phyloP scores from a whole-genome alignment of 176 grass and related monocot genomes.

The Saccharum officinarum region DNA sequence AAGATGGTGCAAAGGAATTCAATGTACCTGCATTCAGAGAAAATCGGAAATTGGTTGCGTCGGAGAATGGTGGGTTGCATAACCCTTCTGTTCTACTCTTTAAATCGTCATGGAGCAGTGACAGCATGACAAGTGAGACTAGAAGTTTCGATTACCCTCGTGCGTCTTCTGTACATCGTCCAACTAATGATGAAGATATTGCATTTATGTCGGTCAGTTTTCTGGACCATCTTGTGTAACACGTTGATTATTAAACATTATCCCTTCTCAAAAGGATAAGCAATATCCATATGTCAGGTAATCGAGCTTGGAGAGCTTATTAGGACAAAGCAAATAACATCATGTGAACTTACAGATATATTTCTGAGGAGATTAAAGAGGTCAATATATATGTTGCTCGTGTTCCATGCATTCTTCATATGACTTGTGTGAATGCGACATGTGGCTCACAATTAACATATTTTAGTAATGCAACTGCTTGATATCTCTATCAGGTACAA shows the following conservation, averaged over 20 bases:
- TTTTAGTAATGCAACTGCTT: slow-evolving; percentile 32
- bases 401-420: slow-evolving; percentile 16
- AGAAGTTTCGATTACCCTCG: slow-evolving; percentile 58
- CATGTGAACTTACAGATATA: slow-evolving; percentile 72
- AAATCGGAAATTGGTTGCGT: slow-evolving; percentile 68
- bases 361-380: slow-evolving; percentile 87
- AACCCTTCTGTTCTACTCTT: slow-evolving; percentile 87
- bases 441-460: neutral
- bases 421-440: neutral
- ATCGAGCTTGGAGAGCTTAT: slow-evolving; percentile 81
- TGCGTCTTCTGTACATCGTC: slow-evolving; percentile 23
- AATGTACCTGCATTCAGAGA: slow-evolving; percentile 78
- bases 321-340: slow-evolving; percentile 84
- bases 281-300: slow-evolving; percentile 46
- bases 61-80: slow-evolving; percentile 65
- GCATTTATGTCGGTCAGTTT: slow-evolving; percentile 90
- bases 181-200: slow-evolving; percentile 82
- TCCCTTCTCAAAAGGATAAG: neutral
- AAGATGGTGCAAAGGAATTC: slow-evolving; percentile 64
- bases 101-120: slow-evolving; percentile 67
- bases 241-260: neutral
- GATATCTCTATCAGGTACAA: slow-evolving; percentile 61
- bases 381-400: slow-evolving; percentile 11
- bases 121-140: slow-evolving; percentile 27
- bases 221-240: slow-evolving; percentile 5